Percentiles rank a stretch among this genome's conserved stretches.
Conservation (phyloP, 371 early-diverging fungal species). For the Coemansia linderi region DNA sequence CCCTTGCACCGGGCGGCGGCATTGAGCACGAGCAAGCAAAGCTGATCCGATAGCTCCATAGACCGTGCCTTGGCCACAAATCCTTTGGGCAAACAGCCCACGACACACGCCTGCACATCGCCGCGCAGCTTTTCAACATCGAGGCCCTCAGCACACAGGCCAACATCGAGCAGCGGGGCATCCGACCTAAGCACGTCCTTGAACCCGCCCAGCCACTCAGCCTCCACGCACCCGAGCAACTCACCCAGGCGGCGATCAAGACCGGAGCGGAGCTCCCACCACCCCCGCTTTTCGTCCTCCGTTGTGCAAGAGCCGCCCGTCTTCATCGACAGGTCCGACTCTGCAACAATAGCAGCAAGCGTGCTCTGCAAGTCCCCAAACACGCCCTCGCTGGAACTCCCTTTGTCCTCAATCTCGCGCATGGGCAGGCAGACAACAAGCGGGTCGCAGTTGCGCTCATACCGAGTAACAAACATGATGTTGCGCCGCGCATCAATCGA, state of each 20-base stretch:
- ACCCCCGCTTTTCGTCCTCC: conserved; percentile 64
- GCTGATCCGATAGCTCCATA: conserved; percentile 17
- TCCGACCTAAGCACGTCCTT: conserved; percentile 54
- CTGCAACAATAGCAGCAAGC: conserved; percentile 49
- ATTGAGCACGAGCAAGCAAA: conserved; percentile 25
- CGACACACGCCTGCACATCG: conserved; percentile 22
- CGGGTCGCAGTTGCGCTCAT: conserved; percentile 58
- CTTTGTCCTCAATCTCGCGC: conserved; percentile 52
- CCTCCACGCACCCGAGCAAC: conserved; percentile 67
- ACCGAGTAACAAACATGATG: conserved; percentile 67
- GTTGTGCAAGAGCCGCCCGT: conserved; percentile 52
- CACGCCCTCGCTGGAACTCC: conserved; percentile 51
- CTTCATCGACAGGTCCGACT: conserved; percentile 47
- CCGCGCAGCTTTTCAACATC: conserved; percentile 7
- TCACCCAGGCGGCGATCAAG: conserved; percentile 69
- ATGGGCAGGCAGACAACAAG: conserved; percentile 74
- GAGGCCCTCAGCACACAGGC: neutral
- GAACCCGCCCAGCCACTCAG: conserved; percentile 83
- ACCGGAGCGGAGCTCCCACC: conserved; percentile 75
- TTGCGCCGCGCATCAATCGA: conserved; percentile 67
- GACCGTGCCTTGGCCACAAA: conserved; percentile 29
- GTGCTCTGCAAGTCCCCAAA: conserved; percentile 64
- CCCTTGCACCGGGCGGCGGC: neutral
- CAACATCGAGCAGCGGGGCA: conserved; percentile 11
- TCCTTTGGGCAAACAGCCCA: conserved; percentile 8